phyloP scores from a whole-genome alignment of 2,329 filamentous ascomycete species.

The Pseudogymnoascus sp. region DNA sequence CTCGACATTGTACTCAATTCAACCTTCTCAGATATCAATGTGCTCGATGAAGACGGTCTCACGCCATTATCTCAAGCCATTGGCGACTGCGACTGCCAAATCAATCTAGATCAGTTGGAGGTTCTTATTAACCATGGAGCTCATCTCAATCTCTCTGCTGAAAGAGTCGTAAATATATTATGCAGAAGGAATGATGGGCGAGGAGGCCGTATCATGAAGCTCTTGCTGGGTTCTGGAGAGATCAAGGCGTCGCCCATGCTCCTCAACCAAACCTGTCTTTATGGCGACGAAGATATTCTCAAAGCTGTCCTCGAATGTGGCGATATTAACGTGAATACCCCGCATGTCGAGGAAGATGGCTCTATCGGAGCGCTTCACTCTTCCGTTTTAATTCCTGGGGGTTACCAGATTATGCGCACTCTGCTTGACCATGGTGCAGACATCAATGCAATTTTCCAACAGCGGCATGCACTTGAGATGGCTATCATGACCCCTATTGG shows the following conservation, averaged over 20 bases:
- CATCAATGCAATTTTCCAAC: not conserved
- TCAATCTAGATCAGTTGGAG: not conserved
- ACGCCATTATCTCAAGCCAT: not conserved
- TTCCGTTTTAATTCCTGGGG: not conserved
- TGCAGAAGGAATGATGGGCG: not conserved
- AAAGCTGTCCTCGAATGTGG: not conserved
- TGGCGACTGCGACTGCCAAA: not conserved
- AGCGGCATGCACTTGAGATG: not conserved
- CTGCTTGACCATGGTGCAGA: not conserved
- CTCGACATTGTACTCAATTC: not conserved
- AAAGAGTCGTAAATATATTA: not conserved
- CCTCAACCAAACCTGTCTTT: not conserved
- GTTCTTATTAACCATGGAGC: not conserved
- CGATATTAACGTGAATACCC: not conserved
- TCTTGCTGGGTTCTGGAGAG: not conserved
- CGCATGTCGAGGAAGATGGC: not conserved
- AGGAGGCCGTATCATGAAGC: not conserved
- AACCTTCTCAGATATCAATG: not conserved
- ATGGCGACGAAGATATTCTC: not conserved
- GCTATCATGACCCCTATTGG: not conserved
- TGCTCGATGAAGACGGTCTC: not conserved
- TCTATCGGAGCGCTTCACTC: not conserved
- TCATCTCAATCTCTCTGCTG: not conserved
- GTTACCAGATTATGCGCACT: not conserved
- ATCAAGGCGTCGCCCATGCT: not conserved